Conservation (phyloP, 1,284 basidiomycete species). For the Phaffia rhodozyma region DNA sequence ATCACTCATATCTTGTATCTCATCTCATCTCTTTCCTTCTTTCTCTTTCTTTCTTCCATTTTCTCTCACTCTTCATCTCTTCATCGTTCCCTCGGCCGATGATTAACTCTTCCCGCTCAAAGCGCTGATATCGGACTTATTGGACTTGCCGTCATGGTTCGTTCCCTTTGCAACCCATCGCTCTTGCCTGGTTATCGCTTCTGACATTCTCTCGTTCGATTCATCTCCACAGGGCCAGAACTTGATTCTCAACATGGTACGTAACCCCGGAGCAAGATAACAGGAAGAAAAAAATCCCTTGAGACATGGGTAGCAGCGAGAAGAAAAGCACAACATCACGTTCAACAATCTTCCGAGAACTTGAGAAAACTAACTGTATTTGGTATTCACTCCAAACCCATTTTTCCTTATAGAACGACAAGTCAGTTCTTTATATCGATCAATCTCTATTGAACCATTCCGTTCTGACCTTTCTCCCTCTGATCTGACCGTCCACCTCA, state of each 20-base stretch:
- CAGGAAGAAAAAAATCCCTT: background rate
- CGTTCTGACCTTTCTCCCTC: background rate
- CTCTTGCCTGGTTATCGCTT: background rate
- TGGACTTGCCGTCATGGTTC: constrained; percentile 82
- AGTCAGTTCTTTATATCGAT: background rate
- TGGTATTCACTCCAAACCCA: background rate
- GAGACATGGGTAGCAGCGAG: background rate
- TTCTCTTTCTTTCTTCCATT: too few relatives aligned
- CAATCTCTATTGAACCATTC: background rate
- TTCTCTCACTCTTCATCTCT: too few relatives aligned
- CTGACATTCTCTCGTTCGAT: background rate
- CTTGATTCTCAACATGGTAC: constrained; percentile 79
- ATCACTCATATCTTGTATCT: too few relatives aligned
- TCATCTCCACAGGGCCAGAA: constrained; percentile 64
- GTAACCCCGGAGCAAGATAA: background rate
- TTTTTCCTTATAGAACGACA: background rate
- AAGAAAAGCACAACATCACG: background rate
- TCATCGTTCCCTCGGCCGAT: too few relatives aligned
- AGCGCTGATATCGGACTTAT: constrained; percentile 18
- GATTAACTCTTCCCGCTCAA: too few relatives aligned
- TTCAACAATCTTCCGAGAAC: background rate
- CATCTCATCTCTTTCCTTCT: too few relatives aligned
- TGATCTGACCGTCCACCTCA: constrained; percentile 38
- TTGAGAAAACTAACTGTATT: too few relatives aligned
- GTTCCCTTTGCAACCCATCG: constrained; percentile 19